Evolutionary conservation across 495 filamentous ascomycete species (phyloP).

Genomic region (Neurospora sp.): DNA sequence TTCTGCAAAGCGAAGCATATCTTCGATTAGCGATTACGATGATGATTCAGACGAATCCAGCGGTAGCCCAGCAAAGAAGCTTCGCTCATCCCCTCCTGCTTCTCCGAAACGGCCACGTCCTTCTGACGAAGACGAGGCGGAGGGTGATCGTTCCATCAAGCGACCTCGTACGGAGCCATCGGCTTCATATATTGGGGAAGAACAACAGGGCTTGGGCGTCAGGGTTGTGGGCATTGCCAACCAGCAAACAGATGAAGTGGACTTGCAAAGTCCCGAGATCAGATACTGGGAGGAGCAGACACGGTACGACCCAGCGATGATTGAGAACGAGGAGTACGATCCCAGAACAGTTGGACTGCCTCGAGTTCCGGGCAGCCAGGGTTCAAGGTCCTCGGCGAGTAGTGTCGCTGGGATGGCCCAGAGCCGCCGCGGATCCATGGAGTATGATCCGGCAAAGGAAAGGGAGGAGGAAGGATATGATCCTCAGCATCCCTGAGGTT

Average conservation of each 20-base stretch:
- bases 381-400: background rate
- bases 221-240: background rate
- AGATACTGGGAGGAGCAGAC: background rate
- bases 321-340: background rate
- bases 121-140: background rate
- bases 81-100: background rate
- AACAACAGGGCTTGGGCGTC: background rate
- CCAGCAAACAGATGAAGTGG: background rate
- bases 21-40: background rate
- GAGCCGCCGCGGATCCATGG: background rate
- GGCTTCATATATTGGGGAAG: background rate
- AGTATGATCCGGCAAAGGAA: background rate
- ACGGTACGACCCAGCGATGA: background rate
- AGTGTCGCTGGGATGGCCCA: background rate
- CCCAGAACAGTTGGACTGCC: background rate
- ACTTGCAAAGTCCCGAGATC: background rate
- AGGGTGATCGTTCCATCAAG: background rate
- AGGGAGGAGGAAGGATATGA: background rate
- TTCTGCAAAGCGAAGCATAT: background rate
- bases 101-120: background rate
- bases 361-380: background rate
- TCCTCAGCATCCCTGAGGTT: background rate
- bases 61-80: background rate
- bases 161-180: background rate
- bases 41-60: background rate